Base-by-base conservation (phyloP, 1,139 yeast genomes). In the Debaryomyces psychrophilus region DNA sequence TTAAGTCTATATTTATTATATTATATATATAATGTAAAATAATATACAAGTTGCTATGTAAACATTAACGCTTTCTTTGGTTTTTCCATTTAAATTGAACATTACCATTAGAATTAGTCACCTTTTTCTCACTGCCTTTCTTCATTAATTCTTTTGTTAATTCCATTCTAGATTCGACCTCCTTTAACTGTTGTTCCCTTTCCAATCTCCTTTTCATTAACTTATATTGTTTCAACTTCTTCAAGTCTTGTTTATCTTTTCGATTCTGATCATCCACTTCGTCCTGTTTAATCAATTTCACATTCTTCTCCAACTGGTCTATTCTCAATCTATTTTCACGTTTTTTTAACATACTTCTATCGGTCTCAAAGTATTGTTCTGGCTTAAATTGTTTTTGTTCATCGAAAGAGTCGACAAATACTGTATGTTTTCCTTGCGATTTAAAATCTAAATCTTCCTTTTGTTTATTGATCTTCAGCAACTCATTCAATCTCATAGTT, bases 141-240 rank as follows among this genome's bases (percentile, higher is more conserved):
- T 89, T 89, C 96, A 92, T 89, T 50, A 90, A 77, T 61, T 92
- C 96, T 49, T 87, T 80, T 57, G 90, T 95, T 49, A 79, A 60
- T 46, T 85, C 88, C 84, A 90, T 83, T 58, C 83, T 80, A 40
- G 76, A 75, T 59, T 88, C 88, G 12, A 92, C 89, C 48, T 79
- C 78, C 41, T 74, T 73, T 53, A 93, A 74, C 62, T 88, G 79
- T 48, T 73, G 67, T 54, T 84, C 90, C 58, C 95, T 77, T 55
- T 86, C 83, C 61, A 87, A 64, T 52, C 89, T 74, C 50, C 73
- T 74, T 59, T 85, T 77, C 47, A 85, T 66, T 31, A 72, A 60
- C 58, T 79, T 76, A 54, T 75, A 81, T 56, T 79, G 81, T 54
- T 82, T 79, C 49, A 86, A 64, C 60, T 85, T 83, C 61, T 83